Percentiles rank a stretch among this genome's conserved stretches.
phyloP scores from a whole-genome alignment of 2,329 filamentous ascomycete genomes.

The Chaetomium sp. region DNA sequence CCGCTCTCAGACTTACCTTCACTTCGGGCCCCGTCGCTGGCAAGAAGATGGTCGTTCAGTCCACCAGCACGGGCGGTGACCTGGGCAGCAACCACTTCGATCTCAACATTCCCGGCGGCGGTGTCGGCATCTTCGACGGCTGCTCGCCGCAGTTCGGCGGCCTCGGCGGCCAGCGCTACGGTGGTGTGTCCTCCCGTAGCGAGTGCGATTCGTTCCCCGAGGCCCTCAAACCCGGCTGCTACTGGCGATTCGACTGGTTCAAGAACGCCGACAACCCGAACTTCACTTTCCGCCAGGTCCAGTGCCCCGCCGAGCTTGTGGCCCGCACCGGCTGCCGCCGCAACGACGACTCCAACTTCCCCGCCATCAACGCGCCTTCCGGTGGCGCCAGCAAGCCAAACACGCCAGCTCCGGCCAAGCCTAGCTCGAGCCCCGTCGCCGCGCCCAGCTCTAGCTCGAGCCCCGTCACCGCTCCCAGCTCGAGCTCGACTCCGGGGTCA shows the following conservation, averaged over 20 bases:
- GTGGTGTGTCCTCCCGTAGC: slow-evolving; percentile 47
- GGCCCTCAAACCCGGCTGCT: slow-evolving; percentile 50
- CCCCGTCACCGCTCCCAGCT: not conserved
- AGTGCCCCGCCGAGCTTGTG: slow-evolving; percentile 38
- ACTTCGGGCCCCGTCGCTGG: slow-evolving; percentile 54
- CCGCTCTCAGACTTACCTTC: slow-evolving; percentile 53
- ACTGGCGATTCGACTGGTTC: slow-evolving; percentile 59
- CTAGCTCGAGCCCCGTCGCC: not conserved
- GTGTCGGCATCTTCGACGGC: slow-evolving; percentile 57
- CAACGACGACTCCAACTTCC: slow-evolving; percentile 32
- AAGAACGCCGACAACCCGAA: slow-evolving; percentile 51
- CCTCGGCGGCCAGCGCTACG: slow-evolving; percentile 48
- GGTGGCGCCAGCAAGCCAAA: slow-evolving; percentile 10
- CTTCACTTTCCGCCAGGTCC: slow-evolving; percentile 50
- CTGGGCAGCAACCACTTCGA: slow-evolving; percentile 62
- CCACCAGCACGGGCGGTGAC: slow-evolving; percentile 64
- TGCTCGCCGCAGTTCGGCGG: slow-evolving; percentile 53
- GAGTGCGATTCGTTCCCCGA: slow-evolving; percentile 50
- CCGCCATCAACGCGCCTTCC: slow-evolving; percentile 25
- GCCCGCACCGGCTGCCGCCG: slow-evolving; percentile 33
- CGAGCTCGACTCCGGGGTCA: slow-evolving; percentile 10
- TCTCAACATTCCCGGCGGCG: slow-evolving; percentile 58
- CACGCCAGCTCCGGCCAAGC: not conserved
- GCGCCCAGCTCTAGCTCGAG: not conserved
- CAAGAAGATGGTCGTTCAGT: slow-evolving; percentile 66